Evolutionary conservation across 176 grass and related monocot species (phyloP).

Genomic region (Phyllostachys edulis): DNA sequence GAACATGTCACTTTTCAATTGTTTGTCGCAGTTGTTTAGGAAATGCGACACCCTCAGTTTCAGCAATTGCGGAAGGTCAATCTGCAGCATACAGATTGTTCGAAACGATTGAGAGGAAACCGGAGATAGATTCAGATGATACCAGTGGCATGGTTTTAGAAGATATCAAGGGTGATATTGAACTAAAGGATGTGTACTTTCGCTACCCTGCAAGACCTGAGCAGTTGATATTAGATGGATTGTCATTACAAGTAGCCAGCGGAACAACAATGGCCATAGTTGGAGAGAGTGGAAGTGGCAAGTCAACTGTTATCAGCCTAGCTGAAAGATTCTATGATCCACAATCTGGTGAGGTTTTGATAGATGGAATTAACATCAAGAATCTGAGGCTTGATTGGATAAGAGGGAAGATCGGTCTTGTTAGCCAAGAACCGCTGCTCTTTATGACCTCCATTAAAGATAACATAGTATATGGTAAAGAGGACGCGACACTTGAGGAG

Average conservation of each 20-base stretch:
- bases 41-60: constrained; percentile 57
- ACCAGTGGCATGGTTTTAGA: constrained; percentile 47
- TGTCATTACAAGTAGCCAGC: constrained; percentile 56
- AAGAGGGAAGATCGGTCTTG: constrained; percentile 67
- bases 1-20: constrained; percentile 25
- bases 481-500: constrained; percentile 63
- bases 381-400: constrained; percentile 59
- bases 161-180: constrained; percentile 64
- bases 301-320: constrained; percentile 77
- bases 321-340: constrained; percentile 62
- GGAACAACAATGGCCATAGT: constrained; percentile 82
- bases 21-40: constrained; percentile 63
- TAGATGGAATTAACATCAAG: constrained; percentile 64
- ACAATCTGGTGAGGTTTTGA: constrained; percentile 51
- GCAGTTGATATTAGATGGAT: constrained; percentile 63
- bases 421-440: constrained; percentile 78
- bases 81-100: constrained; percentile 78
- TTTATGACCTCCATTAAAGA: constrained; percentile 76
- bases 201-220: constrained; percentile 69
- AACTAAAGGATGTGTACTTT: constrained; percentile 68
- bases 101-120: constrained; percentile 65
- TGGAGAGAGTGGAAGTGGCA: constrained; percentile 93
- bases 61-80: constrained; percentile 67
- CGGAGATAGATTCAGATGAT: constrained; percentile 70
- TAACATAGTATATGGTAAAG: constrained; percentile 83